phyloP scores from a whole-genome alignment of 306 rosid genomes.

The Lathyrus sativus region DNA sequence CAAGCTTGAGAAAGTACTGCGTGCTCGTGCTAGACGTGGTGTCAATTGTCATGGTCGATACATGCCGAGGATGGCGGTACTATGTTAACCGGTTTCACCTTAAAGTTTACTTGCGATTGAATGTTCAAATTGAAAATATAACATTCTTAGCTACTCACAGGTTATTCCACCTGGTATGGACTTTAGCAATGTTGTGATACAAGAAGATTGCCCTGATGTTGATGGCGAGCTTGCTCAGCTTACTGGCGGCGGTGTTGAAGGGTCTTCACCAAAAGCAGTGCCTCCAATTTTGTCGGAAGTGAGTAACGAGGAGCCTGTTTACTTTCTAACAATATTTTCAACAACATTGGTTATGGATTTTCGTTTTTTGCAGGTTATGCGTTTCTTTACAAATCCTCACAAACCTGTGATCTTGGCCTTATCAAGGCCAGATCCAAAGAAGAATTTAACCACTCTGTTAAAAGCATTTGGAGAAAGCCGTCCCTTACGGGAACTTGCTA shows the following conservation, averaged over 20 bases:
- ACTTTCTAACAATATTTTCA: neutral
- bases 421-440: slow-evolving; percentile 91
- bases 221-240: slow-evolving; percentile 71
- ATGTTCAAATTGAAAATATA: slow-evolving; percentile 26
- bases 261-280: slow-evolving; percentile 68
- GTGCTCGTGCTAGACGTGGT: slow-evolving; percentile 83
- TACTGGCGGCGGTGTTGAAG: slow-evolving; percentile 46
- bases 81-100: slow-evolving; percentile 2
- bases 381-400: slow-evolving; percentile 86
- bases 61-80: slow-evolving; percentile 98
- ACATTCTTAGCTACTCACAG: slow-evolving; percentile 36
- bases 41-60: slow-evolving; percentile 82
- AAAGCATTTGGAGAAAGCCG: slow-evolving; percentile 92
- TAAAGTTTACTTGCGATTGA: neutral
- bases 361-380: slow-evolving; percentile 60
- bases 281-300: slow-evolving; percentile 85
- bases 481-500: slow-evolving; percentile 80
- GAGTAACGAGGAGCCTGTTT: slow-evolving; percentile 42
- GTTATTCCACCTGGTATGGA: slow-evolving; percentile 97
- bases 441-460: slow-evolving; percentile 80
- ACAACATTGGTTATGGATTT: neutral
- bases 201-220: slow-evolving; percentile 66
- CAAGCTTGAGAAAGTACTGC: slow-evolving; percentile 83
- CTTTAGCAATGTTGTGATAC: slow-evolving; percentile 75
- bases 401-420: slow-evolving; percentile 89